phyloP scores from a whole-genome alignment of 2,329 filamentous ascomycete genomes.

The Apiospora aurea region DNA sequence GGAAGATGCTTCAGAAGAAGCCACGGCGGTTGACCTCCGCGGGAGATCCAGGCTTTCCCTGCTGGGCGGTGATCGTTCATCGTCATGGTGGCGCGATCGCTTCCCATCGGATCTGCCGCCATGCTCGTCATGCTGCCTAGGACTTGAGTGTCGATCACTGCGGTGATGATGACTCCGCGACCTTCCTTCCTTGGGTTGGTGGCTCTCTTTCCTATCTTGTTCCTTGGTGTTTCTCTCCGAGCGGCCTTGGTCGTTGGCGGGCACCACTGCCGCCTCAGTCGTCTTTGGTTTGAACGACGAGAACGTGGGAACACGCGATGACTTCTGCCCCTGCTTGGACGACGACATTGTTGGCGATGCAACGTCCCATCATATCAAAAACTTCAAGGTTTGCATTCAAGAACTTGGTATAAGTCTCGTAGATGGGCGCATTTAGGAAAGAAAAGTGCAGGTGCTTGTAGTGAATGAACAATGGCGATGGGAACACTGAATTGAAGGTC shows the following conservation, averaged over 20 bases:
- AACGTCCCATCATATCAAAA: constrained; percentile 17
- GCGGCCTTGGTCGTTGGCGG: constrained; percentile 6
- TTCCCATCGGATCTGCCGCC: background rate
- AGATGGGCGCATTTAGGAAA: background rate
- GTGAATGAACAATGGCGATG: background rate
- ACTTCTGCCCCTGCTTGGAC: constrained; percentile 34
- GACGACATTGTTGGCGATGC: constrained; percentile 32
- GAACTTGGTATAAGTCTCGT: no score
- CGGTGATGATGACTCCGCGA: constrained; percentile 6
- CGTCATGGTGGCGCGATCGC: background rate
- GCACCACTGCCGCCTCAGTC: constrained; percentile 27
- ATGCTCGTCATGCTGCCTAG: background rate
- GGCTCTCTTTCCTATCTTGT: constrained; percentile 25
- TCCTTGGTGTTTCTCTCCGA: background rate
- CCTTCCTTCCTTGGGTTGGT: constrained; percentile 22
- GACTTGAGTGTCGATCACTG: constrained; percentile 4
- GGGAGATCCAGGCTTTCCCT: background rate
- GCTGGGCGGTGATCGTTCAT: background rate
- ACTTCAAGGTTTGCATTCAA: no score
- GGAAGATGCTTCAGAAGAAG: constrained; percentile 14
- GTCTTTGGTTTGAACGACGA: constrained; percentile 72
- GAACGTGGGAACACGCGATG: constrained; percentile 69
- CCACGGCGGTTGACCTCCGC: background rate
- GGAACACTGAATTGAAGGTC: background rate
- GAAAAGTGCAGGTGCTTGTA: background rate